Conservation (phyloP, 2,329 filamentous ascomycete genomes). For the Ascochyta koolunga region DNA sequence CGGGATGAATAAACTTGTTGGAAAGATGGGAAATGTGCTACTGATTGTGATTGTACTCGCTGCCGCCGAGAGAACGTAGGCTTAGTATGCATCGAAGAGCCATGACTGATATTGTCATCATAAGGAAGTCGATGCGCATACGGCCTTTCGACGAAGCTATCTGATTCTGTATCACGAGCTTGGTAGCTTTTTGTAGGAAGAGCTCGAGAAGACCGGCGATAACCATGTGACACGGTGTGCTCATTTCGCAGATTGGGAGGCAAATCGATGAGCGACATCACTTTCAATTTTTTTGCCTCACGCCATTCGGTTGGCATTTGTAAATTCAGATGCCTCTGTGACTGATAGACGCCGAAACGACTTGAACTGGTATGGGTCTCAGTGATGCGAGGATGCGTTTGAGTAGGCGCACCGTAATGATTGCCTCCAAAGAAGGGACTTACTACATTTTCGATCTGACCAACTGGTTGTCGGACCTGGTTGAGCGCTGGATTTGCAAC, state of each 20-base stretch:
- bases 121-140: constrained; percentile 8
- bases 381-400: constrained; percentile 25
- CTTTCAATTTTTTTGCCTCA: constrained; percentile 40
- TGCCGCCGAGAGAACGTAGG: constrained; percentile 7
- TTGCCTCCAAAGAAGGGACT: constrained; percentile 49
- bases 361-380: constrained; percentile 36
- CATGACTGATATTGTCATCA: constrained; percentile 13
- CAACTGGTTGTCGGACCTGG: constrained; percentile 14
- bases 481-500: neutral
- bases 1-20: constrained; percentile 13
- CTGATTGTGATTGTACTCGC: constrained; percentile 5
- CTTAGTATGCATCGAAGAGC: constrained; percentile 1
- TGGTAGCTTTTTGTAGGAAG: constrained; percentile 7
- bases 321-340: constrained; percentile 21
- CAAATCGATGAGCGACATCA: constrained; percentile 45
- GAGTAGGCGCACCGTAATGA: constrained; percentile 19
- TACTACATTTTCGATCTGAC: constrained; percentile 39
- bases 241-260: constrained; percentile 32
- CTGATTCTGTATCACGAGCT: constrained; percentile 18
- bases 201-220: neutral
- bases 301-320: constrained; percentile 17
- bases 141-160: constrained; percentile 22
- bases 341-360: constrained; percentile 38
- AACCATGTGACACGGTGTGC: constrained; percentile 13
- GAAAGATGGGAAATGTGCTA: constrained; percentile 11